Evolutionary conservation across 257 asterid species (phyloP).

Genomic region (Nicotiana sylvestris): DNA sequence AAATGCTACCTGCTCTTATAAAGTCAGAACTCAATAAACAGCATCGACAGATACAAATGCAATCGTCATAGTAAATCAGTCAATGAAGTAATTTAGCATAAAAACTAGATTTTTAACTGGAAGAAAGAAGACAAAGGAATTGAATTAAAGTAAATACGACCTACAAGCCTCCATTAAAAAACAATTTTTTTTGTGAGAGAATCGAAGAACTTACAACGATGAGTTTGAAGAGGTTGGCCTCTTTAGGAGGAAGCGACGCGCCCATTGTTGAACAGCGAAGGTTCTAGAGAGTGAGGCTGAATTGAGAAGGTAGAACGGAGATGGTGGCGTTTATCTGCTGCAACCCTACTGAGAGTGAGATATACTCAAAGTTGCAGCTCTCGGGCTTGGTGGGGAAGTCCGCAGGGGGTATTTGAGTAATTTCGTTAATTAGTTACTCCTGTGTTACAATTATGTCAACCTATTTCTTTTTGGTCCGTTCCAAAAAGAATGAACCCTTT

Average conservation of each 20-base stretch:
- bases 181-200: not conserved
- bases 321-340: conserved; percentile 83
- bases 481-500: no score
- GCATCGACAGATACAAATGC: not conserved
- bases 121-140: not conserved
- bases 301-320: conserved; percentile 18
- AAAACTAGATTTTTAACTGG: conserved; percentile 19
- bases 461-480: no score
- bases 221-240: conserved; percentile 97
- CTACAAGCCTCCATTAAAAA: not conserved
- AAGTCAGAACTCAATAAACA: not conserved
- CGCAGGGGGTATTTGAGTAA: not conserved
- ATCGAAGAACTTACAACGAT: conserved; percentile 74
- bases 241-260: conserved; percentile 92
- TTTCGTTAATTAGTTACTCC: not conserved
- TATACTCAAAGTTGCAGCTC: conserved; percentile 6
- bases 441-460: no score
- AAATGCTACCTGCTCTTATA: not conserved
- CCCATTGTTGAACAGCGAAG: conserved; percentile 54
- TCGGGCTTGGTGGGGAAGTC: conserved; percentile 11
- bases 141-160: not conserved
- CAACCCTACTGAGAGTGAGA: conserved; percentile 63
- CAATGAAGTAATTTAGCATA: not conserved
- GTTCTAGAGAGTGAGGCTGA: conserved; percentile 15
- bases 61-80: not conserved